phyloP scores from a whole-genome alignment of 345 rosid species.

The Citrus inodora region DNA sequence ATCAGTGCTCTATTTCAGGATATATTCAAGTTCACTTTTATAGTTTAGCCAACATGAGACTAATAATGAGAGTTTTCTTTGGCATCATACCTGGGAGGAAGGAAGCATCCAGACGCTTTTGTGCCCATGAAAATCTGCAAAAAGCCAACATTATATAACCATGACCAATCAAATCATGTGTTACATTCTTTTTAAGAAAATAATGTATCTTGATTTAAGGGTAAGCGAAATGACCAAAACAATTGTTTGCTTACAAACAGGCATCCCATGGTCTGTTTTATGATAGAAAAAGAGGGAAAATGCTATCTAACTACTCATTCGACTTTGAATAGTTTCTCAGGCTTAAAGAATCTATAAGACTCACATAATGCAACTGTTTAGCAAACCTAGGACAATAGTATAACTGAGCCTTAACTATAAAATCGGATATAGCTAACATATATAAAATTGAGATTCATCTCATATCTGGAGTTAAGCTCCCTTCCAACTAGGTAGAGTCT shows the following conservation, averaged over 20 bases:
- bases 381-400: not conserved
- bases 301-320: too few species aligned
- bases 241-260: too few species aligned
- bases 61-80: too few species aligned
- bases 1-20: too few species aligned
- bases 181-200: too few species aligned
- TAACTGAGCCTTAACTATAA: not conserved
- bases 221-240: not conserved
- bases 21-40: too few species aligned
- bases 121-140: conserved; percentile 58
- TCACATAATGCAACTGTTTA: not conserved
- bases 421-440: too few species aligned
- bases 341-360: not conserved
- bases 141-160: not conserved
- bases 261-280: not conserved
- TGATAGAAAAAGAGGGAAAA: not conserved
- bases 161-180: not conserved
- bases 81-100: conserved; percentile 41
- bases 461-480: not conserved
- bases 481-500: not conserved
- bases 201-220: not conserved
- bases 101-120: conserved; percentile 38
- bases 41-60: too few species aligned
- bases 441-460: not conserved
- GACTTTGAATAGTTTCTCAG: not conserved